Conservation (phyloP, 139 green algal genomes). For the Chlamydomonas incerta region DNA sequence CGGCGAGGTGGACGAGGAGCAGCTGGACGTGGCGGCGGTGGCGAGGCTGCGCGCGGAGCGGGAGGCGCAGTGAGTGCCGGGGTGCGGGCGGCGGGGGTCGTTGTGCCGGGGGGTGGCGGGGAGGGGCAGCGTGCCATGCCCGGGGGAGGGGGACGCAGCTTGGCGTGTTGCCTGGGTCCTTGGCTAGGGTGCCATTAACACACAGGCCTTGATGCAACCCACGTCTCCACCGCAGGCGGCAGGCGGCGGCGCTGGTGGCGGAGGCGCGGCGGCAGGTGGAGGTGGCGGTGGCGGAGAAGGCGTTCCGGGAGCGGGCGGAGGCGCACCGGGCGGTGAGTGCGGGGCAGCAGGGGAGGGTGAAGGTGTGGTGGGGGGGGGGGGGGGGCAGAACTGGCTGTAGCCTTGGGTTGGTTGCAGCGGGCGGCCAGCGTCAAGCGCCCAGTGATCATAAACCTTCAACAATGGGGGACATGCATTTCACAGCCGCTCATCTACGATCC, state of each 20-base stretch:
- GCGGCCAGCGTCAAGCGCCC: background rate
- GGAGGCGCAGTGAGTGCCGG: background rate
- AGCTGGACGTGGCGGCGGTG: background rate
- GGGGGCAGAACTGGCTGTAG: background rate
- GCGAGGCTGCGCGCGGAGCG: constrained; percentile 13
- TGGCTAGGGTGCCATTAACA: background rate
- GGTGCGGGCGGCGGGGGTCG: too few relatives aligned
- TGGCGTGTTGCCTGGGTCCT: too few relatives aligned
- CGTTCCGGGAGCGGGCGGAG: background rate
- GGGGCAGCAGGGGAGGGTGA: background rate
- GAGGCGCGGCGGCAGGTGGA: constrained; percentile 27
- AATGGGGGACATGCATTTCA: too few relatives aligned
- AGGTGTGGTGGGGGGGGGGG: background rate
- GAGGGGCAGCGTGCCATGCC: background rate
- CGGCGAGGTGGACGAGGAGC: background rate
- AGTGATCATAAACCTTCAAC: too few relatives aligned
- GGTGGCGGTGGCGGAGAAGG: constrained; percentile 4
- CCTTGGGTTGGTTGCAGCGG: too few relatives aligned
- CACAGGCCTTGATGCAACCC: background rate
- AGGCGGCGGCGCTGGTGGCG: background rate
- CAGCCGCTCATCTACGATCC: too few relatives aligned
- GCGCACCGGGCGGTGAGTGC: background rate
- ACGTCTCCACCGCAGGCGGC: background rate
- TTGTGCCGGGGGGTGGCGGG: background rate
- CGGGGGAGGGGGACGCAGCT: too few relatives aligned